These are phyloP conservation scores for Ulvella scutata DNA, from an alignment of 139 green algal species.

Conservation along the genomic window DNA sequence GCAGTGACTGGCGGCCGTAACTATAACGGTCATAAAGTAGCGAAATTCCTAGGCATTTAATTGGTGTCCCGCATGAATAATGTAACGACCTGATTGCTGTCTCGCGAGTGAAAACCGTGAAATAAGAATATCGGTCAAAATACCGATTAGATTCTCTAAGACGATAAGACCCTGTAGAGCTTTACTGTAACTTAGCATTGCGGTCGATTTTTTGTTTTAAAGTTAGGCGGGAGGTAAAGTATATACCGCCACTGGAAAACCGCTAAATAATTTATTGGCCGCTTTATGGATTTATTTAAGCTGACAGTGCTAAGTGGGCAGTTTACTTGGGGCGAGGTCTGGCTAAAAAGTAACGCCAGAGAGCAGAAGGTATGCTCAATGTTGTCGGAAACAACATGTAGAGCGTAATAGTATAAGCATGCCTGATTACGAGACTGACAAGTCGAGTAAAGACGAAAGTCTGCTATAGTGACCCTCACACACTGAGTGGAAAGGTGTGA, in stretches of 20 bases:
- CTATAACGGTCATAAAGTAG: conserved; percentile 15
- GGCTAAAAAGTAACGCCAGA: background rate
- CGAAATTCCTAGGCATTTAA: conserved; percentile 10
- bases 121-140: conserved; percentile 2
- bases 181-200: conserved; percentile 4
- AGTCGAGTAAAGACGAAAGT: background rate
- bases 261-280: background rate
- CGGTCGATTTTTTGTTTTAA: too few relatives aligned
- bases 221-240: too few relatives aligned
- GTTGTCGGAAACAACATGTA: background rate
- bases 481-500: background rate
- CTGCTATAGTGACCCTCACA: background rate
- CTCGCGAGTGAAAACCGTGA: conserved; percentile 6
- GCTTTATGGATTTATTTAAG: background rate
- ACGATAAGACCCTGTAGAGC: conserved; percentile 4
- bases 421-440: background rate
- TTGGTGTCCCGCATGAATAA: conserved; percentile 3
- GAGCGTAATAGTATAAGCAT: background rate
- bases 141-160: background rate
- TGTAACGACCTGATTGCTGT: conserved; percentile 8
- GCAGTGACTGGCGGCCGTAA: conserved; percentile 7
- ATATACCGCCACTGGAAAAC: too few relatives aligned
- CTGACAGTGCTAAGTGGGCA: background rate
- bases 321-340: background rate
- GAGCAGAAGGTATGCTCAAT: background rate